Conservation (phyloP, 768 basidiomycete species). For the Boletus huronensis region DNA sequence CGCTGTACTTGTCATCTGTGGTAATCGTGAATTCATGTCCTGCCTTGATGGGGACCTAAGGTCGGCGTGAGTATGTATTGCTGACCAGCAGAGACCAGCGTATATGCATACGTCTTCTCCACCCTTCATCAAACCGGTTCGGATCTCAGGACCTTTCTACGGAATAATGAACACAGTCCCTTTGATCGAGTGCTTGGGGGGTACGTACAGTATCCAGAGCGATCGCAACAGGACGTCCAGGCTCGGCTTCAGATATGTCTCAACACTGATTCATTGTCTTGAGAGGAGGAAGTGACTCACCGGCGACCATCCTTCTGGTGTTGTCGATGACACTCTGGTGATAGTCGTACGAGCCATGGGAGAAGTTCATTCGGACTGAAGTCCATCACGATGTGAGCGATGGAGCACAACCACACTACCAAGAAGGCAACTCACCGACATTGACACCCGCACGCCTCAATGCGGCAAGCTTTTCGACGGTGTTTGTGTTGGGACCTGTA, state of each 20-base stretch:
- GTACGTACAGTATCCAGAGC: slow-evolving; percentile 89
- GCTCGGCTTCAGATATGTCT: slow-evolving; percentile 39
- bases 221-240: slow-evolving; percentile 92
- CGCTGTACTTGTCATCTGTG: slow-evolving; percentile 77
- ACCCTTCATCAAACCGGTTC: slow-evolving; percentile 90
- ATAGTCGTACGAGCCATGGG: slow-evolving; percentile 97
- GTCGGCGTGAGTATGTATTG: slow-evolving; percentile 5
- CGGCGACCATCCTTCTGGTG: slow-evolving; percentile 78
- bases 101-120: slow-evolving; percentile 70
- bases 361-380: slow-evolving; percentile 99
- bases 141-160: slow-evolving; percentile 99
- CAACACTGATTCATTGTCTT: not conserved
- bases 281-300: slow-evolving; percentile 40
- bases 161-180: slow-evolving; percentile 6
- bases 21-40: slow-evolving; percentile 94
- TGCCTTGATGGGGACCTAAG: slow-evolving; percentile 74
- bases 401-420: not conserved
- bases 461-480: slow-evolving; percentile 79
- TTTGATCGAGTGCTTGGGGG: not conserved
- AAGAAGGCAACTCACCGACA: slow-evolving; percentile 65
- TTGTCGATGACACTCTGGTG: slow-evolving; percentile 99
- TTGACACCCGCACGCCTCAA: slow-evolving; percentile 93
- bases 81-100: not conserved
- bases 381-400: slow-evolving; percentile 9
- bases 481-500: slow-evolving; percentile 91